A percentile compares a stretch with the other conserved stretches of the same genome.
Evolutionary conservation across 208 protist genomes (phyloP).

Genomic region (Trypanosoma lewisi): DNA sequence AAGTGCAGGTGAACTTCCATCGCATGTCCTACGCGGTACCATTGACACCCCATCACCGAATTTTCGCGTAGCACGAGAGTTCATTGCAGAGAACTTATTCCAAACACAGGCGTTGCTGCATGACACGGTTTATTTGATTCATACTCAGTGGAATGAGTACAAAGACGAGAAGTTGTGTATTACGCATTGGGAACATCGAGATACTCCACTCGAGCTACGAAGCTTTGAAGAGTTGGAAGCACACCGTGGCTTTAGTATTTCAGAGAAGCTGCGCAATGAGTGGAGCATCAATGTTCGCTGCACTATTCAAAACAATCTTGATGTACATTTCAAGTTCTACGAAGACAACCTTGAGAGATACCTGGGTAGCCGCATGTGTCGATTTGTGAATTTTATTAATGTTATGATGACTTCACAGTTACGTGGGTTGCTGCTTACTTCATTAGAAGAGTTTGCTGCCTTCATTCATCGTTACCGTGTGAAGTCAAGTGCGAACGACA

Average conservation of each 20-base stretch:
- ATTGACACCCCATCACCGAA: constrained; percentile 84
- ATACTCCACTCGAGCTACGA: constrained; percentile 71
- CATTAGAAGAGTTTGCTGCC: constrained; percentile 69
- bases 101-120: constrained; percentile 83
- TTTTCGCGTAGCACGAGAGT: constrained; percentile 54
- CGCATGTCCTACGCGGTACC: constrained; percentile 59
- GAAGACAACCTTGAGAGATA: constrained; percentile 90
- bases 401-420: constrained; percentile 90
- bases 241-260: constrained; percentile 48
- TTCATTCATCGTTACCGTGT: constrained; percentile 75
- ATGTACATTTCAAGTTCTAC: constrained; percentile 93
- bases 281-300: constrained; percentile 90
- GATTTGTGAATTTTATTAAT: constrained; percentile 91
- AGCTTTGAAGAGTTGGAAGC: constrained; percentile 68
- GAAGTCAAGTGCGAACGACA: constrained; percentile 23
- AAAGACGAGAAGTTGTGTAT: constrained; percentile 55
- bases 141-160: constrained; percentile 81
- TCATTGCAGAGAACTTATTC: constrained; percentile 86
- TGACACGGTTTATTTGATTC: constrained; percentile 74
- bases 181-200: constrained; percentile 32
- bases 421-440: constrained; percentile 68
- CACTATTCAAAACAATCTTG: constrained; percentile 93
- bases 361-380: constrained; percentile 74
- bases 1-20: constrained; percentile 38
- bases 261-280: constrained; percentile 86